These are phyloP conservation scores for Xylaria arbuscula DNA, from an alignment of 2,329 filamentous ascomycete genomes.

Conservation along the genomic window DNA sequence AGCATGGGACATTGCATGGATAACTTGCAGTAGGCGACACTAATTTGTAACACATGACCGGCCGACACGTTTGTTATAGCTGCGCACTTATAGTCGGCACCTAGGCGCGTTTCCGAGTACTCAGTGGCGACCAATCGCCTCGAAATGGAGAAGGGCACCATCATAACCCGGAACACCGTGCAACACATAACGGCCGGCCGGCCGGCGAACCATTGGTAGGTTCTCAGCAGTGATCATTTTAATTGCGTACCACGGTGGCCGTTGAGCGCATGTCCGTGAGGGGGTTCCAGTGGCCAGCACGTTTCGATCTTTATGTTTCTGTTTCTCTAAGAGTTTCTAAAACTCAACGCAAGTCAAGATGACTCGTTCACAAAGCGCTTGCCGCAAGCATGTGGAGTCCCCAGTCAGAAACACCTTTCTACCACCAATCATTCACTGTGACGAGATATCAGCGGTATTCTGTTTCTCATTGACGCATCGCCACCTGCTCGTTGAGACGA, in stretches of 20 bases:
- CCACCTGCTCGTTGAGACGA: constrained; percentile 31
- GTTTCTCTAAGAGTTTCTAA: constrained; percentile 41
- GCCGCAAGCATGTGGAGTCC: constrained; percentile 40
- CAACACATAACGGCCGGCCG: constrained; percentile 27
- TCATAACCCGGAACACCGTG: constrained; percentile 21
- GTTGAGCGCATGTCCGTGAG: constrained; percentile 19
- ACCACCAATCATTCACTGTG: constrained; percentile 43
- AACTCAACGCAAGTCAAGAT: constrained; percentile 35
- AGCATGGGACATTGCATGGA: constrained; percentile 26
- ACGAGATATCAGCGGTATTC: constrained; percentile 43
- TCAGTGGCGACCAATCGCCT: constrained; percentile 15
- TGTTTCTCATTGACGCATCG: constrained; percentile 41
- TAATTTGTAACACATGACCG: constrained; percentile 25
- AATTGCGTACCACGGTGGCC: constrained; percentile 18
- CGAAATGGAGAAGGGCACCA: constrained; percentile 12
- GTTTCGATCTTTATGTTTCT: constrained; percentile 25
- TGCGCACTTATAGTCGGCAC: constrained; percentile 22
- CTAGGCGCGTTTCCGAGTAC: constrained; percentile 14
- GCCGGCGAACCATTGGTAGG: constrained; percentile 13
- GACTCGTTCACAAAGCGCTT: constrained; percentile 47
- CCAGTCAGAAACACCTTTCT: constrained; percentile 40
- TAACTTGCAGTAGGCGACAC: constrained; percentile 26
- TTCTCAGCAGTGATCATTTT: constrained; percentile 29
- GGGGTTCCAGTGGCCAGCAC: constrained; percentile 16
- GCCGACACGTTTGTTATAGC: constrained; percentile 19